These are phyloP conservation scores for Gastrolobium villosum DNA, from an alignment of 306 rosid genomes.

Conservation along the genomic window DNA sequence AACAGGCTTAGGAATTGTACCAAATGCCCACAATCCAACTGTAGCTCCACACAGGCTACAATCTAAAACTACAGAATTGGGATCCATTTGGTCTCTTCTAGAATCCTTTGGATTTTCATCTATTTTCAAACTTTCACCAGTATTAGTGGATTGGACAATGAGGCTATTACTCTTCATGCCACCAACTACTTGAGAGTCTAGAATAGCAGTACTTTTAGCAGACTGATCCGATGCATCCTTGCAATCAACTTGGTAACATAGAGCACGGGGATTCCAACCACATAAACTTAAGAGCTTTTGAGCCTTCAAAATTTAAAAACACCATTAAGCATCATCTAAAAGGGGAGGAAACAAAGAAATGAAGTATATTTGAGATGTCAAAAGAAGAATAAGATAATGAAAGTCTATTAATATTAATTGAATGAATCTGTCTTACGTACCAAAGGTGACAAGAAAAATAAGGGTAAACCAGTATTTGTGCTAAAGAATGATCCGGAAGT, in stretches of 20 bases:
- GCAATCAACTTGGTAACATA: conserved; percentile 78
- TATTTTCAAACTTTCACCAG: conserved; percentile 47
- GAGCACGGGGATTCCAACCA: conserved; percentile 90
- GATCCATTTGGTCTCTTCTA: conserved; percentile 62
- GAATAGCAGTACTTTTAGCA: conserved; percentile 45
- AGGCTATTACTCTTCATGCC: conserved; percentile 47
- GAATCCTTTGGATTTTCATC: conserved; percentile 54
- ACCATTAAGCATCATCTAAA: conserved; percentile 17
- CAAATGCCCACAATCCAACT: conserved; percentile 93
- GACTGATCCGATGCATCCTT: conserved; percentile 60
- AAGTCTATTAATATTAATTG: conserved; percentile 28
- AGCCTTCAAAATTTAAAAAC: conserved; percentile 66
- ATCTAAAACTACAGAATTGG: conserved; percentile 84
- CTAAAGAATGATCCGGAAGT: background rate
- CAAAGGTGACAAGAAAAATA: background rate
- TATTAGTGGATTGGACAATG: conserved; percentile 48
- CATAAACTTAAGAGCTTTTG: conserved; percentile 83
- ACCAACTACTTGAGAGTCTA: conserved; percentile 48
- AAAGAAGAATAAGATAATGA: conserved; percentile 16
- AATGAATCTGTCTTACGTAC: conserved; percentile 10
- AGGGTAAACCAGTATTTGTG: conserved; percentile 8
- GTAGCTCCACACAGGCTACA: conserved; percentile 94
- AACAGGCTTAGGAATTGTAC: conserved; percentile 68
- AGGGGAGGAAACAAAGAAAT: background rate
- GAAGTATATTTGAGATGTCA: conserved; percentile 32